phyloP scores from a whole-genome alignment of 2,329 filamentous ascomycete genomes.

The Neofusicoccum sp. region DNA sequence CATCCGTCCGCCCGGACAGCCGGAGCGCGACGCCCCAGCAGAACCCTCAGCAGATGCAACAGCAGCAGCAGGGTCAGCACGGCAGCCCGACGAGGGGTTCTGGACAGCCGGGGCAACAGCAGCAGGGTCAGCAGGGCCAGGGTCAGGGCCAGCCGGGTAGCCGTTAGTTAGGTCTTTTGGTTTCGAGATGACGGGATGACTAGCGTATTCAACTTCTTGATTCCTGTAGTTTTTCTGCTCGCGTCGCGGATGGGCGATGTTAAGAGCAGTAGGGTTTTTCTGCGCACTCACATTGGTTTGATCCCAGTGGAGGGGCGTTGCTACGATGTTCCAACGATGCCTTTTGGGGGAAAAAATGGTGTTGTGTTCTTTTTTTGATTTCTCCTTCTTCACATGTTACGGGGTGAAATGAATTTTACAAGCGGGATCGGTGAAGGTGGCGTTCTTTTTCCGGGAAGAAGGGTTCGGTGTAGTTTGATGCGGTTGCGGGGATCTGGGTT shows the following conservation, averaged over 20 bases:
- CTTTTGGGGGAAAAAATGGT: too few relatives aligned
- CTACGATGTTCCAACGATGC: too few relatives aligned
- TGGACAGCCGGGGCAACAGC: not conserved
- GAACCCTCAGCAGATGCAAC: conserved; percentile 8
- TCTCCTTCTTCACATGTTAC: too few relatives aligned
- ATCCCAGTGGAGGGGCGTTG: too few relatives aligned
- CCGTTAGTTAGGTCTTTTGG: not conserved
- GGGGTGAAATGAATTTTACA: not conserved
- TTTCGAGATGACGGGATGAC: not conserved
- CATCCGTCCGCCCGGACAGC: conserved; percentile 30
- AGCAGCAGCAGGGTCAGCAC: conserved; percentile 3
- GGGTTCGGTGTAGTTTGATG: not conserved
- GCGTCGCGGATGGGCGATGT: not conserved
- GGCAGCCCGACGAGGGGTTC: not conserved
- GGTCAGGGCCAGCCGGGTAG: not conserved
- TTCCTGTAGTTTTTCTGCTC: not conserved
- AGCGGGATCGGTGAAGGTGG: not conserved
- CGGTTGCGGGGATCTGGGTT: not conserved
- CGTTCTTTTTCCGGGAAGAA: not conserved
- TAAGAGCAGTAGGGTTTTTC: not conserved
- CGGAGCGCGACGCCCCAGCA: conserved; percentile 42
- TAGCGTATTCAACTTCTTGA: not conserved
- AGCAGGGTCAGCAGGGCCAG: not conserved
- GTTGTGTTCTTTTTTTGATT: too few relatives aligned
- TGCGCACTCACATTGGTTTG: too few relatives aligned